Conservation (phyloP, 768 basidiomycete species). For the Tricholoma sp. region DNA sequence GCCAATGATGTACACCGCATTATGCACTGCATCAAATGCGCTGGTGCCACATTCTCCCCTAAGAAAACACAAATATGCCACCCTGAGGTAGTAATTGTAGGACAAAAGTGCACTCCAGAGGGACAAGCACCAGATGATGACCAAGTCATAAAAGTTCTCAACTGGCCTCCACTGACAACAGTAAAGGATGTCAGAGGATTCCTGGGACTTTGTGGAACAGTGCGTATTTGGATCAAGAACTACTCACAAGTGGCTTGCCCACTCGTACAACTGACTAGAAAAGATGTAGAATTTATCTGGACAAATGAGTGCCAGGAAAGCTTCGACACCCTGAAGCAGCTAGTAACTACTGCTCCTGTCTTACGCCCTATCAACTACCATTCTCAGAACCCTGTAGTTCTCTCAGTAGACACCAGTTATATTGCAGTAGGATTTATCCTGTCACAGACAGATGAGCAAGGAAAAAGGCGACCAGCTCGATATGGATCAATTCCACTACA, state of each 20-base stretch:
- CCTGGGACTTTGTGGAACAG: constrained; percentile 18
- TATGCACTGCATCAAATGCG: constrained; percentile 13
- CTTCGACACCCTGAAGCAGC: constrained; percentile 19
- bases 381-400: too few relatives aligned
- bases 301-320: constrained; percentile 15
- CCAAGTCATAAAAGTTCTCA: constrained; percentile 18
- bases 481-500: too few relatives aligned
- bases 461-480: too few relatives aligned
- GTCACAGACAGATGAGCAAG: too few relatives aligned
- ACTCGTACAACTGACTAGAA: constrained; percentile 13
- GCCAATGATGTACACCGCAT: constrained; percentile 16
- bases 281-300: constrained; percentile 21
- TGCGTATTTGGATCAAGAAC: constrained; percentile 16
- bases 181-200: constrained; percentile 19
- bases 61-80: constrained; percentile 20
- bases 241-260: constrained; percentile 20
- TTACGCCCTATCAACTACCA: constrained; percentile 30
- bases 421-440: constrained; percentile 30
- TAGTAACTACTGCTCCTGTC: constrained; percentile 18
- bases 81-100: constrained; percentile 21
- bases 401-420: constrained; percentile 31
- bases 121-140: constrained; percentile 23
- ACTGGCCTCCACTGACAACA: constrained; percentile 16
- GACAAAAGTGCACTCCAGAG: constrained; percentile 18
- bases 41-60: constrained; percentile 28